These are phyloP conservation scores for Coprinopsis strossmayeri DNA, from an alignment of 768 basidiomycete species.

Conservation along the genomic window DNA sequence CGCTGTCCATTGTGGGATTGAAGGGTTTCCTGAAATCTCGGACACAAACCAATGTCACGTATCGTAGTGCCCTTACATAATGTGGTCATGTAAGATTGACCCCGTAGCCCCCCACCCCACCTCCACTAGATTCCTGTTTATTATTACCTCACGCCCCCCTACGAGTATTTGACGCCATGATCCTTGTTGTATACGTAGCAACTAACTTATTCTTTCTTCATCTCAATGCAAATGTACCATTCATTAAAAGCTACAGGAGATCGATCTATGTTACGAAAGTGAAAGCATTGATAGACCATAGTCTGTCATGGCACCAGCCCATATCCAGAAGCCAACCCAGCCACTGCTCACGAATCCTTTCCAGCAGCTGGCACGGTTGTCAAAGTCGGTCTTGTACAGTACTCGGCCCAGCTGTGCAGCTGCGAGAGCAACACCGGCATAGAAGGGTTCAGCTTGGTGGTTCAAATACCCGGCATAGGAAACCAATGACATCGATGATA, in stretches of 20 bases:
- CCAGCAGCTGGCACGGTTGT: constrained; percentile 80
- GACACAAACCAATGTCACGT: constrained; percentile 23
- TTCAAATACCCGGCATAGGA: constrained; percentile 79
- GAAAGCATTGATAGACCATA: constrained; percentile 34
- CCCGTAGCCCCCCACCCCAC: too few species aligned
- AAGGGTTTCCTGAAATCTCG: constrained; percentile 71
- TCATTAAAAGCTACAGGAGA: background rate
- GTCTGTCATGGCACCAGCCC: constrained; percentile 74
- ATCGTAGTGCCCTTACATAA: constrained; percentile 21
- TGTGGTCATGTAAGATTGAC: too few species aligned
- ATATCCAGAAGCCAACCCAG: constrained; percentile 83
- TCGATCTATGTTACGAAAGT: background rate
- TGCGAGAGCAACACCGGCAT: constrained; percentile 67
- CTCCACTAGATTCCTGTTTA: too few species aligned
- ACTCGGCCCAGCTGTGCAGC: constrained; percentile 74
- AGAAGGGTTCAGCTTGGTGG: constrained; percentile 72
- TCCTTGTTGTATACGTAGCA: background rate
- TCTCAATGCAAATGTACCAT: too few species aligned
- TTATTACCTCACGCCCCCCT: background rate
- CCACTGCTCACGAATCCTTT: constrained; percentile 83
- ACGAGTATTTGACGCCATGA: background rate
- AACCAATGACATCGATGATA: constrained; percentile 66
- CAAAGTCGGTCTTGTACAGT: constrained; percentile 67
- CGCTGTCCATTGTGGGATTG: constrained; percentile 63
- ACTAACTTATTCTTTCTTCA: background rate